A percentile compares a stretch with the other conserved stretches of the same genome.
These are phyloP conservation scores for Pseudogymnoascus destructans DNA, from an alignment of 2,329 filamentous ascomycete species.

Conservation along the genomic window DNA sequence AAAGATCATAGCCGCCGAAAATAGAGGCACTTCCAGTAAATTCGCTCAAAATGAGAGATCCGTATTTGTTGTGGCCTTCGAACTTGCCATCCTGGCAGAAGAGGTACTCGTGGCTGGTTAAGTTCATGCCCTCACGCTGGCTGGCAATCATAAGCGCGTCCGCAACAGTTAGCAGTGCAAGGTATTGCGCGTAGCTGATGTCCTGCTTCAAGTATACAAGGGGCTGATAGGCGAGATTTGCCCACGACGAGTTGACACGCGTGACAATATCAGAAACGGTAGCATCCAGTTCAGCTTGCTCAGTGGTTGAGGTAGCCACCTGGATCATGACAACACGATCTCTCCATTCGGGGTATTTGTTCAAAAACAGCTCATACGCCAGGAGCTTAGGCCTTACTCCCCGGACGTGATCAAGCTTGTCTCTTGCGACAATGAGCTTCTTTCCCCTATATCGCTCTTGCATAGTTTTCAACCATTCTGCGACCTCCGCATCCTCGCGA, in stretches of 20 bases:
- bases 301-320: slow-evolving; percentile 80
- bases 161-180: slow-evolving; percentile 80
- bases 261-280: slow-evolving; percentile 90
- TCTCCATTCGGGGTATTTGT: slow-evolving; percentile 81
- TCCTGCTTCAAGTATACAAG: slow-evolving; percentile 92
- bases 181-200: slow-evolving; percentile 81
- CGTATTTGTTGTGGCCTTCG: slow-evolving; percentile 60
- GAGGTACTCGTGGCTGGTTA: slow-evolving; percentile 88
- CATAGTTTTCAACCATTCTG: slow-evolving; percentile 67
- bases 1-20: slow-evolving; percentile 66
- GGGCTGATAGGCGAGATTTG: slow-evolving; percentile 82
- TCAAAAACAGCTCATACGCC: slow-evolving; percentile 80
- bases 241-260: slow-evolving; percentile 82
- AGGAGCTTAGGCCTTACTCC: slow-evolving; percentile 89
- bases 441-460: slow-evolving; percentile 77
- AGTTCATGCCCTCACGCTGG: slow-evolving; percentile 92
- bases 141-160: slow-evolving; percentile 91
- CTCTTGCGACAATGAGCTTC: slow-evolving; percentile 79
- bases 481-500: slow-evolving; percentile 59
- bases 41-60: slow-evolving; percentile 82
- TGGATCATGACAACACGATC: slow-evolving; percentile 85
- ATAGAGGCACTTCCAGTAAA: slow-evolving; percentile 87
- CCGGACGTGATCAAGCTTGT: slow-evolving; percentile 86
- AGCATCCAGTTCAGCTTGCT: slow-evolving; percentile 76
- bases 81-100: slow-evolving; percentile 79